Evolutionary conservation across 169 alveolate species (phyloP).

Genomic region (Neospora caninum): DNA sequence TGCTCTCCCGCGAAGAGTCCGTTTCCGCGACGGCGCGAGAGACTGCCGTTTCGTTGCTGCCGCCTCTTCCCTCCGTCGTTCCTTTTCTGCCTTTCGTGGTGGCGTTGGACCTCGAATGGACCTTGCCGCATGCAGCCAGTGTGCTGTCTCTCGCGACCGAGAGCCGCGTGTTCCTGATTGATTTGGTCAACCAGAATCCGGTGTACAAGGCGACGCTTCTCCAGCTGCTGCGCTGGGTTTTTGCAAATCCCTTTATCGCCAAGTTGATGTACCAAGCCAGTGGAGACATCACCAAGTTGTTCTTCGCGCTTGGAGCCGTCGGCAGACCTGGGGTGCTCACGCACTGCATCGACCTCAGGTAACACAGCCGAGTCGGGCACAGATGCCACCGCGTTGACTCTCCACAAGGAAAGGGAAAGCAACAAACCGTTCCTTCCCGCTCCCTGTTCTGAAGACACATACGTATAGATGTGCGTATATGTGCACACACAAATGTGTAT

Average conservation of each 20-base stretch:
- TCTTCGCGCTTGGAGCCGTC: conserved; percentile 49
- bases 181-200: conserved; percentile 54
- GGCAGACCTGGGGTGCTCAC: neutral
- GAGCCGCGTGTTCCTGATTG: conserved; percentile 61
- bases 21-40: too few species aligned
- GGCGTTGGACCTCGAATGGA: conserved; percentile 73
- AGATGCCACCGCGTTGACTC: too few species aligned
- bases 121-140: conserved; percentile 60
- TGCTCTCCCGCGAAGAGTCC: too few species aligned
- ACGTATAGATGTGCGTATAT: too few species aligned
- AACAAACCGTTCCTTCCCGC: too few species aligned
- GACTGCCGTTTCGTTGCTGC: neutral
- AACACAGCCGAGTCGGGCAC: too few species aligned
- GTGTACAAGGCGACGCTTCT: conserved; percentile 50
- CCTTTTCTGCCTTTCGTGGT: conserved; percentile 20
- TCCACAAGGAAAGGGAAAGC: too few species aligned
- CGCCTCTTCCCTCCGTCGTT: neutral
- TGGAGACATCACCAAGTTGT: conserved; percentile 59
- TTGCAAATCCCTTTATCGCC: conserved; percentile 69
- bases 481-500: neutral
- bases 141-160: conserved; percentile 67
- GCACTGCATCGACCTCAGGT: conserved; percentile 25
- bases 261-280: conserved; percentile 64
- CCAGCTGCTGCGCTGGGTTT: conserved; percentile 67
- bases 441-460: too few species aligned